A percentile compares a stretch with the other conserved stretches of the same genome.
Conservation (phyloP, 2,329 filamentous ascomycete species). For the Beauveria sp. region DNA sequence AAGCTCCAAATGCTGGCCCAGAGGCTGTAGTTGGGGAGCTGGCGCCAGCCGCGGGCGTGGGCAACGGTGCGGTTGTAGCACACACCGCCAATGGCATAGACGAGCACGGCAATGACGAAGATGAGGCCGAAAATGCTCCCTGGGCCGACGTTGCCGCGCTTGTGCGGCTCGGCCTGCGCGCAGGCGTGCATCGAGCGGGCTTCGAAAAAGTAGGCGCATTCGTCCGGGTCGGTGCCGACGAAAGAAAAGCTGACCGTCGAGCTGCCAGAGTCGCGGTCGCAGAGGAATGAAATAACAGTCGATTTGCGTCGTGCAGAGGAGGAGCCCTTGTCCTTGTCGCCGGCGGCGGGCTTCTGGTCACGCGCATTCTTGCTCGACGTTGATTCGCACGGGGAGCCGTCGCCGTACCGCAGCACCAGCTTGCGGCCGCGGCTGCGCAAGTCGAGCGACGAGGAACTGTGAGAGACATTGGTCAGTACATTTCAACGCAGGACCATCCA, state of each 20-base stretch:
- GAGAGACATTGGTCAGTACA: not conserved
- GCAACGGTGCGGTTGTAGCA: slow-evolving; percentile 94
- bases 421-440: slow-evolving; percentile 60
- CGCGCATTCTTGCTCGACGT: slow-evolving; percentile 28
- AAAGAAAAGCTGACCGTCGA: slow-evolving; percentile 69
- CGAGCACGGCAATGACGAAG: slow-evolving; percentile 64
- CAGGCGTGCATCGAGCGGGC: slow-evolving; percentile 81
- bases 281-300: slow-evolving; percentile 85
- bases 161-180: slow-evolving; percentile 57
- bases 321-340: slow-evolving; percentile 29
- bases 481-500: not conserved
- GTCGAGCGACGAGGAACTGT: slow-evolving; percentile 40
- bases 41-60: slow-evolving; percentile 90
- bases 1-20: slow-evolving; percentile 87
- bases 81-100: slow-evolving; percentile 86
- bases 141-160: slow-evolving; percentile 63
- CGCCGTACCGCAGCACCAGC: slow-evolving; percentile 67
- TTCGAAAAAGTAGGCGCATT: slow-evolving; percentile 95
- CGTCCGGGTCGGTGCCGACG: slow-evolving; percentile 73
- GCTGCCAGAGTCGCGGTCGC: slow-evolving; percentile 70
- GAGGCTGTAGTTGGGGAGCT: slow-evolving; percentile 87
- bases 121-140: slow-evolving; percentile 84
- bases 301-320: slow-evolving; percentile 54
- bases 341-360: slow-evolving; percentile 21
- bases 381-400: slow-evolving; percentile 60